These are phyloP conservation scores for Phycomyces blakesleeanus DNA, from an alignment of 192 early-diverging fungal genomes.

Conservation along the genomic window DNA sequence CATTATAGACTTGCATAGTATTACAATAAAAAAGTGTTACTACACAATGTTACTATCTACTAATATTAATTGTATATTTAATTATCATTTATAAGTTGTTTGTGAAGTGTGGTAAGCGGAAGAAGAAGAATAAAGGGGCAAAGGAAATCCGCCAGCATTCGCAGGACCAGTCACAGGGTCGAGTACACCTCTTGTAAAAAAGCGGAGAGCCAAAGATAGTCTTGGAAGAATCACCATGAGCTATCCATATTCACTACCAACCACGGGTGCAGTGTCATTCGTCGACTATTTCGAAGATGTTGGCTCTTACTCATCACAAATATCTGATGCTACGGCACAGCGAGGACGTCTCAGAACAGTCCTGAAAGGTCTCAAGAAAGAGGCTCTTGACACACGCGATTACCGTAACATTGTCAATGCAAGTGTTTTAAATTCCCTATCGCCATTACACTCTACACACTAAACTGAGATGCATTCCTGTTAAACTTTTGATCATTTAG, in stretches of 20 bases:
- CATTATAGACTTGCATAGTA: conserved; percentile 2
- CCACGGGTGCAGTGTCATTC: conserved; percentile 53
- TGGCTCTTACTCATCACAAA: conserved; percentile 38
- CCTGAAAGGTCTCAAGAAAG: conserved; percentile 49
- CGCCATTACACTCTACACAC: not conserved
- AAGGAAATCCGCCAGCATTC: too few relatives aligned
- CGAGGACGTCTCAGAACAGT: conserved; percentile 49
- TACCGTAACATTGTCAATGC: conserved; percentile 42
- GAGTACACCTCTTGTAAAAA: too few relatives aligned
- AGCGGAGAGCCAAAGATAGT: too few relatives aligned
- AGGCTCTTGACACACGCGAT: conserved; percentile 41
- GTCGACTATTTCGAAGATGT: conserved; percentile 43
- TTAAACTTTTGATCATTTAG: conserved; percentile 13
- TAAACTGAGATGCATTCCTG: not conserved
- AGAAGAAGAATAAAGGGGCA: too few relatives aligned
- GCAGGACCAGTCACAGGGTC: too few relatives aligned
- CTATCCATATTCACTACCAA: conserved; percentile 50
- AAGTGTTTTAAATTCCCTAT: not conserved
- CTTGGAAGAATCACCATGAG: conserved; percentile 30
- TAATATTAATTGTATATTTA: too few relatives aligned
- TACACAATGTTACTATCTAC: too few relatives aligned
- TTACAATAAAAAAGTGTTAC: not conserved
- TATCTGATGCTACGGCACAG: conserved; percentile 57
- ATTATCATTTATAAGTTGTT: too few relatives aligned
- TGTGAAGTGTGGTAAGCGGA: not conserved